Percentiles rank a stretch among this genome's conserved stretches.
phyloP scores from a whole-genome alignment of 345 rosid species.

The Heritiera fomes region DNA sequence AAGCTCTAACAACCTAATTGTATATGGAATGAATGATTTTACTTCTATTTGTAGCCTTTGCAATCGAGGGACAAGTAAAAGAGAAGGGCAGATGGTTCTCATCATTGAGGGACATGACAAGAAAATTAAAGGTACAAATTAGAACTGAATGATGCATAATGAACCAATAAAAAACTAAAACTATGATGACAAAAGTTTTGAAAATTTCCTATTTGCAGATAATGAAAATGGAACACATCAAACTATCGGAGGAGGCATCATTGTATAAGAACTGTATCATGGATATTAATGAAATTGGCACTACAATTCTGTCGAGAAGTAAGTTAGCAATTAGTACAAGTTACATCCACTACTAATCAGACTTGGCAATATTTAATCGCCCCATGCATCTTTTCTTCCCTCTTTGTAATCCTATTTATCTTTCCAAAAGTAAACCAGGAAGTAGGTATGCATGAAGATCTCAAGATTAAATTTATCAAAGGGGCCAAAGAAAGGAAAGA shows the following conservation, averaged over 20 bases:
- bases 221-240: constrained; percentile 84
- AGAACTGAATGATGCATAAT: not conserved
- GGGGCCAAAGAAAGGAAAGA: constrained; percentile 76
- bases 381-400: not conserved
- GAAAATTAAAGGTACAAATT: constrained; percentile 70
- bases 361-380: not conserved
- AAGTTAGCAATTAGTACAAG: constrained; percentile 28
- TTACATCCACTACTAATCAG: not conserved
- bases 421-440: constrained; percentile 61
- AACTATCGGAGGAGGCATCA: constrained; percentile 71
- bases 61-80: constrained; percentile 95
- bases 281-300: constrained; percentile 51
- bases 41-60: constrained; percentile 64
- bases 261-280: constrained; percentile 51
- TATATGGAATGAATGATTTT: constrained; percentile 11
- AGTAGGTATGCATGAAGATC: constrained; percentile 56
- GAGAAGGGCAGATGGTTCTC: constrained; percentile 96
- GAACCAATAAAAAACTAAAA: not conserved
- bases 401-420: constrained; percentile 9
- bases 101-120: constrained; percentile 79
- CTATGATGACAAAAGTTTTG: constrained; percentile 13
- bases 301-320: constrained; percentile 61
- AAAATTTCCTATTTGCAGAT: constrained; percentile 44
- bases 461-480: constrained; percentile 60
- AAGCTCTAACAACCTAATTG: not conserved